phyloP scores from a whole-genome alignment of 148 eudicot genomes.

The Linanthus parryae region DNA sequence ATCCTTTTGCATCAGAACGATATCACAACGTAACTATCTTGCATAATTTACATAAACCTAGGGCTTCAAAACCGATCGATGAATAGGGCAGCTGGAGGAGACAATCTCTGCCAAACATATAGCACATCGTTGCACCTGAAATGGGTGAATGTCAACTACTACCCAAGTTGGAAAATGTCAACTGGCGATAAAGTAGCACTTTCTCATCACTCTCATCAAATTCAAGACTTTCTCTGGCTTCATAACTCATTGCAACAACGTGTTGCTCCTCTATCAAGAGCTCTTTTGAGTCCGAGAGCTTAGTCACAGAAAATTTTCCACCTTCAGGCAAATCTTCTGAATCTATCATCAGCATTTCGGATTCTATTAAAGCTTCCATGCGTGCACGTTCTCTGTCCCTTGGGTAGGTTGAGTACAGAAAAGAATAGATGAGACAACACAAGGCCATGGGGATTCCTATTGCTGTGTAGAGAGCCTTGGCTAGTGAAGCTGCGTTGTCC shows the following conservation, averaged over 20 bases:
- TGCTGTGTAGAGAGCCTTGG: slow-evolving; percentile 75
- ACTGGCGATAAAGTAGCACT: slow-evolving; percentile 18
- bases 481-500: slow-evolving; percentile 68
- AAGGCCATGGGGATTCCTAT: slow-evolving; percentile 63
- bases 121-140: no score
- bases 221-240: slow-evolving; percentile 18
- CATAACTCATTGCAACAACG: slow-evolving; percentile 21
- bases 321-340: slow-evolving; percentile 9
- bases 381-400: slow-evolving; percentile 74
- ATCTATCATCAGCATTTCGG: slow-evolving; percentile 46
- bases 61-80: no score
- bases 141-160: not conserved
- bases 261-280: slow-evolving; percentile 5
- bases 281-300: slow-evolving; percentile 10
- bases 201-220: slow-evolving; percentile 34
- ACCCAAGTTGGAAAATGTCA: not conserved
- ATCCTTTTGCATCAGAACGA: no score
- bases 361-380: slow-evolving; percentile 57
- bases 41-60: no score
- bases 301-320: slow-evolving; percentile 15
- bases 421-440: slow-evolving; percentile 62
- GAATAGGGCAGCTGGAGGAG: no score
- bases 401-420: slow-evolving; percentile 79
- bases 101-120: no score
- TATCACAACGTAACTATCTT: no score